A percentile compares a stretch with the other conserved stretches of the same genome.
Evolutionary conservation across 2,329 filamentous ascomycete genomes (phyloP).

Genomic region (Pseudogymnoascus sp.): DNA sequence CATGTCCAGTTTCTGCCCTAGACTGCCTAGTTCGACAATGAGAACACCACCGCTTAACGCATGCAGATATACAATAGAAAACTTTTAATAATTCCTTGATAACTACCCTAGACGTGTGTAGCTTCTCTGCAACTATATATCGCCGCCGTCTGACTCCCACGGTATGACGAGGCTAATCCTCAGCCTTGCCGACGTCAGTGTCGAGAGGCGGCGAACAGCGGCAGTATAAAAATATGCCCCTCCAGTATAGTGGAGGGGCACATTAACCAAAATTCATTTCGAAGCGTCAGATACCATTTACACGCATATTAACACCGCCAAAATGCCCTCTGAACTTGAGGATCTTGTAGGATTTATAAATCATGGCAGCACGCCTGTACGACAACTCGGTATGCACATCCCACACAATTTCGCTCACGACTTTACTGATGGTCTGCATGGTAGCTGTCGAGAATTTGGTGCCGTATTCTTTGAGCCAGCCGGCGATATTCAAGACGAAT

Average conservation of each 20-base stretch:
- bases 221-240: conserved; percentile 9
- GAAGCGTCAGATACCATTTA: background rate
- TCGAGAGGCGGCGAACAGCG: background rate
- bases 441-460: conserved; percentile 78
- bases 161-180: background rate
- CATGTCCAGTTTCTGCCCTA: background rate
- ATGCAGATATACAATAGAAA: background rate
- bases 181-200: conserved; percentile 6
- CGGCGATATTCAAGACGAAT: conserved; percentile 74
- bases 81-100: background rate
- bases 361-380: conserved; percentile 84
- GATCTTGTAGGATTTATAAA: conserved; percentile 92
- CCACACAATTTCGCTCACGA: conserved; percentile 8
- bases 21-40: background rate
- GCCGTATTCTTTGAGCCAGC: conserved; percentile 67
- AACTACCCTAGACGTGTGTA: background rate
- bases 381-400: conserved; percentile 58
- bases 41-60: background rate
- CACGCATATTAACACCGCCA: conserved; percentile 18
- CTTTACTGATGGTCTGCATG: conserved; percentile 19
- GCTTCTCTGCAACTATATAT: background rate
- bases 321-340: conserved; percentile 69
- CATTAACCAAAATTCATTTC: background rate
- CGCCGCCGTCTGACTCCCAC: background rate
- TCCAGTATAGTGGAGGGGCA: background rate